phyloP scores from a whole-genome alignment of 108 stramenopile species.

The Nannochloropsis granulata region DNA sequence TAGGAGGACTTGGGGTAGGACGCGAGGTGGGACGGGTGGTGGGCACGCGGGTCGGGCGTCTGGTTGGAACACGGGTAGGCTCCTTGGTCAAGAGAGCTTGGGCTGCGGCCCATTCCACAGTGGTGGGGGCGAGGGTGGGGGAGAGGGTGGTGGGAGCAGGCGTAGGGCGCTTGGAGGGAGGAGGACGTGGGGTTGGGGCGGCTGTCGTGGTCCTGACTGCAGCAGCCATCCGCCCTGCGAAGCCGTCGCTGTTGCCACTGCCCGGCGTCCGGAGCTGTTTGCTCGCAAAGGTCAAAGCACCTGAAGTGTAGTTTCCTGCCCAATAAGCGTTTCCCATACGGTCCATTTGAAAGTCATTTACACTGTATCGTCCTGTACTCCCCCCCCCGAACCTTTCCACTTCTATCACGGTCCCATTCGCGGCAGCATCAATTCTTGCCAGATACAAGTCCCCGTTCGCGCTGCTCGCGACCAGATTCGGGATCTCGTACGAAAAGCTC shows the following conservation, averaged over 20 bases:
- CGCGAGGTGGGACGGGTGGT: neutral
- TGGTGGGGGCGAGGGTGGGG: neutral
- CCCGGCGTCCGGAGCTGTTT: neutral
- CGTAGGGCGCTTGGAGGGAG: neutral
- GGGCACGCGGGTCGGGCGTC: neutral
- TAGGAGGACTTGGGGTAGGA: neutral
- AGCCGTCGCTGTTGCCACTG: neutral
- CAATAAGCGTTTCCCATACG: neutral
- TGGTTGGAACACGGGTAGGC: neutral
- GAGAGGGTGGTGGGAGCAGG: neutral
- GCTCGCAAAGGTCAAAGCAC: neutral
- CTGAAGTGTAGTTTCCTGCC: neutral
- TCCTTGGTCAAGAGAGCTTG: neutral
- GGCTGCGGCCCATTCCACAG: neutral
- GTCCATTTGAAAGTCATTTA: neutral
- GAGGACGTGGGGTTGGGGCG: neutral
- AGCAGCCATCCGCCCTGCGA: neutral
- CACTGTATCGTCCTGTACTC: neutral
- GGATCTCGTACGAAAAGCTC: neutral
- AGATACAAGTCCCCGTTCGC: neutral
- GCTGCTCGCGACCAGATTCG: neutral
- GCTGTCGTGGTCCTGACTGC: neutral
- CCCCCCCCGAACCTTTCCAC: neutral
- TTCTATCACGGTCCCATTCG: neutral
- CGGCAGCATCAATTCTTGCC: neutral